Base-by-base conservation (phyloP, 257 asterid species). In the Thymus quinquecostatus region DNA sequence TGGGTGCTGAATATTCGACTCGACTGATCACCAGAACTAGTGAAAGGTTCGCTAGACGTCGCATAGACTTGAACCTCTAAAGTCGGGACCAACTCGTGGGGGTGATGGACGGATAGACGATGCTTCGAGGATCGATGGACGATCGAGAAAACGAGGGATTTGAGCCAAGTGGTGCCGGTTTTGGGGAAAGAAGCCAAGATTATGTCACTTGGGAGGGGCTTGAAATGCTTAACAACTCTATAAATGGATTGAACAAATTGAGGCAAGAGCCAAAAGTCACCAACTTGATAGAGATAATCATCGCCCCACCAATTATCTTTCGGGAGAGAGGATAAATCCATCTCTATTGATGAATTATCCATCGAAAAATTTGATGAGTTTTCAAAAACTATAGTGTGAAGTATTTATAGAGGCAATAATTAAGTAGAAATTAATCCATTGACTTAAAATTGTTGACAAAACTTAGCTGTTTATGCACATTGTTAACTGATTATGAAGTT, bases 111-210 rank as follows among this genome's bases (percentile, higher is more conserved):
- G 6, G 73, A 69, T 45, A 83, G 41, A 28, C 32, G 66, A 43
- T 68, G 63, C 10, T 58, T 53, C n/a, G 74, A 57, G 2, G 76
- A 60, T 2, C 71, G 66, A 6, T 74, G 49, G 10, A 62, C 33
- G 8, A 83, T 83, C 27, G 85, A 30, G 50, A 74, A 77, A 34
- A 60, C 2, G 0, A 80, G 60, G 10, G 83, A 75, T 55, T 83
- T 83, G 6, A 83, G 78, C 87, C 81, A 80, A 0, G 87, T 83
- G 2, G 81, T 77, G 43, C 85, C 87, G 0, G 85, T 74, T 80
- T 83, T 83, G 0, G 81, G 85, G 8, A 54, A 71, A 28, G 79
- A 77, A 34, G 78, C 71, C 6, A 82, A 47, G 3, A 74, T 21
- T 48, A 79, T 54, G 11, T 82, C 80, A 55, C 64, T 56, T 12